These are phyloP conservation scores for Ophiostoma triangulosporum DNA, from an alignment of 2,329 filamentous ascomycete species.

Conservation along the genomic window DNA sequence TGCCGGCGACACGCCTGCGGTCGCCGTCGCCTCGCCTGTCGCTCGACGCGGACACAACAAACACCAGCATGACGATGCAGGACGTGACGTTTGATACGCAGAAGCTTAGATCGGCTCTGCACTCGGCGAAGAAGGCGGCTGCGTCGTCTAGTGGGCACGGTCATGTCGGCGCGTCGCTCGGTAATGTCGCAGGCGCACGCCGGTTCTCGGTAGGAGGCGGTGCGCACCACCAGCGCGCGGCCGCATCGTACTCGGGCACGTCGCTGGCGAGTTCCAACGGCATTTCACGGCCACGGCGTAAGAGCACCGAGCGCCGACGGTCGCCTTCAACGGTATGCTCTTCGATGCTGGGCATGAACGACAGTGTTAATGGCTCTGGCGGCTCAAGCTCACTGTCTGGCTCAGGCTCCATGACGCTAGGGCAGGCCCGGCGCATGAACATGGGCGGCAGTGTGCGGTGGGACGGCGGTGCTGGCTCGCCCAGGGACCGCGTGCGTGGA, in stretches of 20 bases:
- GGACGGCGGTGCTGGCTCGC: conserved; percentile 15
- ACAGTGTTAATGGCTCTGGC: conserved; percentile 19
- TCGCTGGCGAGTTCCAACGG: conserved; percentile 37
- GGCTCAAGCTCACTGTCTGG: conserved; percentile 8
- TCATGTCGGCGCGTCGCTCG: background rate
- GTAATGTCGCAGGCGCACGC: conserved; percentile 3
- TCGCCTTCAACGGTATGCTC: conserved; percentile 42
- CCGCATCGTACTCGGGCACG: conserved; percentile 25
- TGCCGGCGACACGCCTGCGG: conserved; percentile 19
- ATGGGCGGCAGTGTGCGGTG: conserved; percentile 29
- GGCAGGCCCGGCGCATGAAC: conserved; percentile 45
- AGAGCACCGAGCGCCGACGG: conserved; percentile 35
- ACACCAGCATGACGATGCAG: background rate
- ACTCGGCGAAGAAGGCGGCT: conserved; percentile 33
- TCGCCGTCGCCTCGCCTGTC: conserved; percentile 8
- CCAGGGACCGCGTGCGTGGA: conserved; percentile 20
- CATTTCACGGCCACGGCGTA: conserved; percentile 36
- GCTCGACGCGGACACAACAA: conserved; percentile 7
- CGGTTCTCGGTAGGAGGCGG: conserved; percentile 8
- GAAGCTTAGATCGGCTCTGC: conserved; percentile 42
- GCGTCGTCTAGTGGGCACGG: conserved; percentile 18
- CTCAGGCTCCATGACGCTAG: conserved; percentile 31
- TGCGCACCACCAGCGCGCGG: conserved; percentile 18
- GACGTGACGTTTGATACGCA: conserved; percentile 31
- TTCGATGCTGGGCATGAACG: conserved; percentile 20